phyloP scores from a whole-genome alignment of 345 rosid species.

The Eucalyptus erythrocorys region DNA sequence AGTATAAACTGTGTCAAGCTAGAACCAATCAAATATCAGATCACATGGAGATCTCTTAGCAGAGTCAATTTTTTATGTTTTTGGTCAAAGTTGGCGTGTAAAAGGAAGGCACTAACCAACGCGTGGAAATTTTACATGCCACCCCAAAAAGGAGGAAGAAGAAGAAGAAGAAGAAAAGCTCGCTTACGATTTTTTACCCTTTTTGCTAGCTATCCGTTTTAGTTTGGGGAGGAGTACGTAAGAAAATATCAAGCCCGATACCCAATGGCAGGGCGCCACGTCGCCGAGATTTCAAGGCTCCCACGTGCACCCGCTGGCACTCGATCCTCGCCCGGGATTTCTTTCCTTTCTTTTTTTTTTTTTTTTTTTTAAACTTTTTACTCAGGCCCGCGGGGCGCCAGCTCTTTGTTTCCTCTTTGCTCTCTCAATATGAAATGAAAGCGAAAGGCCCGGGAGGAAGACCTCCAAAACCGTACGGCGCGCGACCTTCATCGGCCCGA shows the following conservation, averaged over 20 bases:
- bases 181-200: not conserved
- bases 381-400: not conserved
- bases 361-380: accelerated
- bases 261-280: not conserved
- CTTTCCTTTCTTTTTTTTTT: no score
- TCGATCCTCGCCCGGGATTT: not conserved
- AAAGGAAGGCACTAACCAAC: not conserved
- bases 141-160: not conserved
- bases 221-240: not conserved
- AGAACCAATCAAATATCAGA: not conserved
- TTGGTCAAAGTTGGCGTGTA: not conserved
- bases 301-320: not conserved
- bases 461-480: not conserved
- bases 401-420: not conserved
- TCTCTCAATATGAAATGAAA: not conserved
- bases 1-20: not conserved
- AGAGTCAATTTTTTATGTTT: no score
- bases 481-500: not conserved
- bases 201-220: not conserved
- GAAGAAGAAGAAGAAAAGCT: not conserved
- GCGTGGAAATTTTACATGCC: not conserved
- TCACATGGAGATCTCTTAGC: not conserved
- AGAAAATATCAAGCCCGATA: not conserved
- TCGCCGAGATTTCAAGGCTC: not conserved
- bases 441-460: not conserved